phyloP scores from a whole-genome alignment of 331 rosid species.

The Ulmus americana region DNA sequence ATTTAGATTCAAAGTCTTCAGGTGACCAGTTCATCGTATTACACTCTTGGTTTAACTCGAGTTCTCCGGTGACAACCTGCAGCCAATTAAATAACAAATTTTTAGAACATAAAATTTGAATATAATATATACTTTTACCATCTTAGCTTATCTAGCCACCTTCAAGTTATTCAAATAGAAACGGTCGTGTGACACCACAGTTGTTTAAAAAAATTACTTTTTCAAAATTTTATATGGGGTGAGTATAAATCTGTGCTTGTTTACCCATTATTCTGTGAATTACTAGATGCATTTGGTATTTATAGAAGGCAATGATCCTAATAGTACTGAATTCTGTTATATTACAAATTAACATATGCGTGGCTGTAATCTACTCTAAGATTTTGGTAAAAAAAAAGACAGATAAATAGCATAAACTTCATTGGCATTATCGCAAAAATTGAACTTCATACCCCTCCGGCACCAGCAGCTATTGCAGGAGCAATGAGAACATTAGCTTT shows the following conservation, averaged over 20 bases:
- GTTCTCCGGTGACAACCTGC: conserved; percentile 98
- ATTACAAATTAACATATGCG: conserved; percentile 4
- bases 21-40: conserved; percentile 96
- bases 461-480: conserved; percentile 99
- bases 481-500: conserved; percentile 84
- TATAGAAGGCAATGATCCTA: not conserved
- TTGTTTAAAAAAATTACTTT: not conserved
- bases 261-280: not conserved
- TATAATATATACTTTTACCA: not conserved
- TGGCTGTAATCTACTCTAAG: not conserved
- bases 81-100: conserved; percentile 19
- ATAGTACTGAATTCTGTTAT: too few species aligned
- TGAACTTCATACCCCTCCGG: conserved; percentile 82
- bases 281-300: not conserved
- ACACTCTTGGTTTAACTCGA: conserved; percentile 87
- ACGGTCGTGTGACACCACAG: not conserved
- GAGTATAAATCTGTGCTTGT: not conserved
- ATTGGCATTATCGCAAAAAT: conserved; percentile 15
- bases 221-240: not conserved
- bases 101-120: conserved; percentile 1
- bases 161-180: not conserved
- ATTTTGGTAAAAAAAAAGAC: too few species aligned
- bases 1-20: conserved; percentile 89
- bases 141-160: not conserved
- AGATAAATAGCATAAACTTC: not conserved